These are phyloP conservation scores for Plasmodium sp. DNA, from an alignment of 169 alveolate species.

Conservation along the genomic window DNA sequence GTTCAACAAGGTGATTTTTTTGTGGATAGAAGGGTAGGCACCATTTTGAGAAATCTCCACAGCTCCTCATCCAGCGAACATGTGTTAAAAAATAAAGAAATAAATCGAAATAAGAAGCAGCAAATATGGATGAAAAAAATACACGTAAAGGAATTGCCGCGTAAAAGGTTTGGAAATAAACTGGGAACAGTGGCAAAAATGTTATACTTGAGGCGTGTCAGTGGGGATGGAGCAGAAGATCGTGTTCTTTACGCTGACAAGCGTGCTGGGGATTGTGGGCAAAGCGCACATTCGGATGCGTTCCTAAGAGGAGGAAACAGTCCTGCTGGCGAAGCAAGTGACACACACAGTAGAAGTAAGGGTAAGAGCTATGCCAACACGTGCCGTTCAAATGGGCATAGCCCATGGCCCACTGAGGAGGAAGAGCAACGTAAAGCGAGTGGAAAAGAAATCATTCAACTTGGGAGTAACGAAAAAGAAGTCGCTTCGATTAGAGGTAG, in stretches of 20 bases:
- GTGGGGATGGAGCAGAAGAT: neutral
- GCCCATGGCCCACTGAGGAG: neutral
- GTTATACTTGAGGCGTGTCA: slow-evolving; percentile 8
- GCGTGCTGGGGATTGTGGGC: neutral
- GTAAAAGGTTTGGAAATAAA: slow-evolving; percentile 71
- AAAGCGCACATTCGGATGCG: neutral
- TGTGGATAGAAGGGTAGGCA: neutral
- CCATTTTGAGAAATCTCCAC: neutral
- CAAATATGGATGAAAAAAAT: slow-evolving; percentile 63
- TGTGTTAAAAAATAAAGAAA: slow-evolving; percentile 65
- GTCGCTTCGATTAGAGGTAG: neutral
- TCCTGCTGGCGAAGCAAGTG: neutral
- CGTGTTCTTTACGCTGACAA: neutral
- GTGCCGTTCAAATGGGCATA: neutral
- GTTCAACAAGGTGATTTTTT: neutral
- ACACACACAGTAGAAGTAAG: neutral
- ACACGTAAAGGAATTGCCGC: slow-evolving; percentile 46
- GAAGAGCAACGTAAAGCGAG: neutral
- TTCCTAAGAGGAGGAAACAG: neutral
- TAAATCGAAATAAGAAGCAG: slow-evolving; percentile 50
- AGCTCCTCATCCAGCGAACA: neutral
- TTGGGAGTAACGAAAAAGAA: slow-evolving; percentile 9
- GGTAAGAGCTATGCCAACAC: neutral
- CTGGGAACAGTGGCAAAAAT: slow-evolving; percentile 70
- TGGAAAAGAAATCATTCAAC: neutral